Evolutionary conservation across 1,139 yeast genomes (phyloP).

Genomic region (Candida sp.): DNA sequence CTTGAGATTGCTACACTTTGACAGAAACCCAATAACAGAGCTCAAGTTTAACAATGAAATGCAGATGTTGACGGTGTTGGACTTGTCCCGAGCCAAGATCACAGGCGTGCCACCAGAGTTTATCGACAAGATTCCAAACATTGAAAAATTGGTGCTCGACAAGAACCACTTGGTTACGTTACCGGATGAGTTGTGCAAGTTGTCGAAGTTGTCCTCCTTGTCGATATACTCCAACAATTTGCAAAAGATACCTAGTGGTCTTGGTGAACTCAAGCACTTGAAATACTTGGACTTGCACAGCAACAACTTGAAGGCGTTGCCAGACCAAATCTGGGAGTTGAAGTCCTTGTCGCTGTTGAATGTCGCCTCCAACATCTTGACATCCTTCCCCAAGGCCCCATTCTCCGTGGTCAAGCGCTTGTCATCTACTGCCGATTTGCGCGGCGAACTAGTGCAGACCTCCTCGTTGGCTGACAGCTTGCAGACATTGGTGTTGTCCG

Average conservation of each 20-base stretch:
- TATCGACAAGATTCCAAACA: constrained; percentile 61
- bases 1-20: constrained; percentile 55
- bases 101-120: constrained; percentile 73
- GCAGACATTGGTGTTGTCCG: constrained; percentile 68
- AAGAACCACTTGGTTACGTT: constrained; percentile 81
- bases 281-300: constrained; percentile 82
- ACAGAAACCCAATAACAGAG: constrained; percentile 80
- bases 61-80: constrained; percentile 69
- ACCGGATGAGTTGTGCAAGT: constrained; percentile 69
- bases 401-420: constrained; percentile 38
- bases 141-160: constrained; percentile 79
- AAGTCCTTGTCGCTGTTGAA: constrained; percentile 64
- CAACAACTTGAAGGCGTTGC: constrained; percentile 77
- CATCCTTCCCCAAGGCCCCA: constrained; percentile 66
- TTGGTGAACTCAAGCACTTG: constrained; percentile 64
- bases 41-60: constrained; percentile 63
- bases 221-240: constrained; percentile 80
- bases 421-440: constrained; percentile 24
- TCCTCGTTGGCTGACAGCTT: constrained; percentile 55
- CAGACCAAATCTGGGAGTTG: constrained; percentile 71
- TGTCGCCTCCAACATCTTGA: constrained; percentile 79
- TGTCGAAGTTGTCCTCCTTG: constrained; percentile 63
- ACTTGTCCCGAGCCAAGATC: constrained; percentile 81
- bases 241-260: constrained; percentile 69
- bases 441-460: constrained; percentile 14